A percentile compares a stretch with the other conserved stretches of the same genome.
These are phyloP conservation scores for Phialemonium atrogriseum DNA, from an alignment of 2,329 filamentous ascomycete species.

Conservation along the genomic window DNA sequence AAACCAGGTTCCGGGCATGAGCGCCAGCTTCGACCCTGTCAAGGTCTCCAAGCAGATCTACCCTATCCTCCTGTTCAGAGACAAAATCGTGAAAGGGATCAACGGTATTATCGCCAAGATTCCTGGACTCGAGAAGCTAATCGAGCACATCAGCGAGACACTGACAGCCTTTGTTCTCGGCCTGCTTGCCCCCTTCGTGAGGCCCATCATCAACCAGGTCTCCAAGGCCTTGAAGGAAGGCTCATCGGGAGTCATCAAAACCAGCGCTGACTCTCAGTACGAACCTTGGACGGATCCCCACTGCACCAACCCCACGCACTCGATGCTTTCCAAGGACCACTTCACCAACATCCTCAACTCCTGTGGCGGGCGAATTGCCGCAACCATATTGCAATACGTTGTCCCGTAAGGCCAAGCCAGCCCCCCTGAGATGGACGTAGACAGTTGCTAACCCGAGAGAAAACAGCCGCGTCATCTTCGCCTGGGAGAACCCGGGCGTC, in stretches of 20 bases:
- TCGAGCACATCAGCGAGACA: constrained; percentile 90
- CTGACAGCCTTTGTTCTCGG: constrained; percentile 88
- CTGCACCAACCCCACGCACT: constrained; percentile 74
- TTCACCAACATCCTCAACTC: constrained; percentile 74
- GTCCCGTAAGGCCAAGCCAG: constrained; percentile 53
- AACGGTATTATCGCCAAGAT: constrained; percentile 83
- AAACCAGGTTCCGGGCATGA: constrained; percentile 66
- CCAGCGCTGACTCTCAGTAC: constrained; percentile 65
- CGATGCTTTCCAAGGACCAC: constrained; percentile 77
- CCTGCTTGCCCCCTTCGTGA: constrained; percentile 82
- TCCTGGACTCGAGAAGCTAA: constrained; percentile 78
- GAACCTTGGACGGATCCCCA: constrained; percentile 71
- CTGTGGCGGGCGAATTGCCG: constrained; percentile 65
- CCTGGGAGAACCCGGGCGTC: constrained; percentile 83
- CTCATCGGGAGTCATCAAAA: constrained; percentile 60
- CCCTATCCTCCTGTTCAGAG: constrained; percentile 86
- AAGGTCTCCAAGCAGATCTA: constrained; percentile 78
- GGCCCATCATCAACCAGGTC: constrained; percentile 82
- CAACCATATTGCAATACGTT: constrained; percentile 74
- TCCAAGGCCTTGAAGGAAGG: constrained; percentile 80
- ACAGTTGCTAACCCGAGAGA: not conserved
- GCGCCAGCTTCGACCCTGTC: constrained; percentile 66
- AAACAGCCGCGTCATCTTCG: constrained; percentile 67
- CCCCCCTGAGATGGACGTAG: not conserved
- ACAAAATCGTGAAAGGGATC: constrained; percentile 86